Percentiles rank a stretch among this genome's conserved stretches.
These are phyloP conservation scores for Phalaenopsis aphrodite DNA, from an alignment of 106 monocot species.

Conservation along the genomic window DNA sequence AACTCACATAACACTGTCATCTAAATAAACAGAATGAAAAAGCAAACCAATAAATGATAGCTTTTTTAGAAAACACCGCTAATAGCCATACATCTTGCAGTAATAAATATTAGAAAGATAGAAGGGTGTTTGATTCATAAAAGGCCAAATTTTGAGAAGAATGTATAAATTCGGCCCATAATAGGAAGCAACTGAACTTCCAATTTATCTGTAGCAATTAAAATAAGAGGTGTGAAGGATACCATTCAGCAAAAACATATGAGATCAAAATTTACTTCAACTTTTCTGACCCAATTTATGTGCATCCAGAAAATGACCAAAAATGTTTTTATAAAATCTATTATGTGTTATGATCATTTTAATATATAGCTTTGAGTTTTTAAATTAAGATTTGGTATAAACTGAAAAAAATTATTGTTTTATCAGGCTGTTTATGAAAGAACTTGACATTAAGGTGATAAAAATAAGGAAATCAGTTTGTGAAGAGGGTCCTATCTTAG, in stretches of 20 bases:
- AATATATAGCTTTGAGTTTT: too few species aligned
- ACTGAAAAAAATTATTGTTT: too few species aligned
- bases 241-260: neutral
- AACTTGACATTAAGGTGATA: too few species aligned
- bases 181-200: neutral
- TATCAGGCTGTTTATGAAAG: too few species aligned
- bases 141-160: neutral
- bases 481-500: too few species aligned
- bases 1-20: neutral
- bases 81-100: neutral
- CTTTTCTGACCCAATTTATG: too few species aligned
- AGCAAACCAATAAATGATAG: neutral
- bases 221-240: neutral
- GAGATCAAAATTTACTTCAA: too few species aligned
- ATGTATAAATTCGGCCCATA: neutral
- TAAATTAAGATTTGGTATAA: too few species aligned
- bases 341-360: too few species aligned
- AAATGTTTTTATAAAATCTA: neutral
- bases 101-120: neutral
- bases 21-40: neutral
- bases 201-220: neutral
- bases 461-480: too few species aligned
- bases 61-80: neutral
- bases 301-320: neutral
- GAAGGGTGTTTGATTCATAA: neutral